Evolutionary conservation across 768 basidiomycete species (phyloP), one percentile per base, ranked within the genome.

Genomic region (Rhizopogon vesiculosus): DNA sequence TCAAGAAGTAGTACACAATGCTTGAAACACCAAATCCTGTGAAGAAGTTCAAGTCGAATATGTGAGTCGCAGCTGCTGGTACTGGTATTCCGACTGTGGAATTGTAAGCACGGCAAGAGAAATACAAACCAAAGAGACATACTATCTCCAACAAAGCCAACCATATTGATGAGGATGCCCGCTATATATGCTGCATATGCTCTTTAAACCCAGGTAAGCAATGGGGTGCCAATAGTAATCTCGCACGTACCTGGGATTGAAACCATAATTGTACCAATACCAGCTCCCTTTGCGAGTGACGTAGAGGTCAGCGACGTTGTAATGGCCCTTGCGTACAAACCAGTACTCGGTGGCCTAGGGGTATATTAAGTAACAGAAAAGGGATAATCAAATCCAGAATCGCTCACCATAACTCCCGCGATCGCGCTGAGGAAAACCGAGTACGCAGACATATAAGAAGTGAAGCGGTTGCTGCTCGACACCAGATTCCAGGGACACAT

Each of bases 401-500:
- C 29, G 16, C 22, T 54, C 8, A 82, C 82, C 83, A 89, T 87
- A 40, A 88, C 86, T 16, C 86, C 85, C n/a, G 84, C 85, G 63
- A 91, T 88, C 29, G 87, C 87, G 52, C 83, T 85, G 42, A 88
- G 73, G 76, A 86, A 90, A 51, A 87, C 87, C 5, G 83, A 84
- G 69, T 89, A 91, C 5, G 86, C 85, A 8, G 85, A 85, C 22
- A 91, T 80, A 66, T 90, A 90, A 29, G 86, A 85, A 13, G 86
- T 83, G 69, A 91, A 90, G 56, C 75, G 80, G 67, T 83, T 88
- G 70, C 82, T 85, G 61, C 75, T 79, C 64, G 83, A 81, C 56
- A 87, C 75, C 16, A 89, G 65, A 56, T 85, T 84, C 87, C 86
- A 87, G 0, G 86, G 86, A 28, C 82, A 77, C 76, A 87, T 87